Evolutionary conservation across 208 protist genomes (phyloP), one percentile per base, ranked within the genome.

Genomic region (Phytomonas sp.): DNA sequence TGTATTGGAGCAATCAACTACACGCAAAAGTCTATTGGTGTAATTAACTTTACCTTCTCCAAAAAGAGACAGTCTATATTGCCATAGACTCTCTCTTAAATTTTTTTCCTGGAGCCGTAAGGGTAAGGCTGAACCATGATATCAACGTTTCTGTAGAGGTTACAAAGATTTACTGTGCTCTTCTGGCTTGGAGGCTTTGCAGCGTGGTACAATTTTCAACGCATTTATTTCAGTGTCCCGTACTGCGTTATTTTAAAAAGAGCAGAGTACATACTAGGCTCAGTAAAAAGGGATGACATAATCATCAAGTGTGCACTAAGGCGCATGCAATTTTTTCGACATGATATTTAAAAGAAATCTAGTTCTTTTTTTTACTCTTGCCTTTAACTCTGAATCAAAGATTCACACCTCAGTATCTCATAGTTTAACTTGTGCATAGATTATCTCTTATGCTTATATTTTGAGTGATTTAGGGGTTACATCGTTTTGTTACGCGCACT

Each of bases 1-100:
- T 56, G 19, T 56, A 56, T 56, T 56, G 5, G 23, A 23, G 45
- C 45, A 23, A 26, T 19, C 45, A 56, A 23, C 23, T 56, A 6
- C 45, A 56, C 45, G 45, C 7, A 26, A 75, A 79, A 56, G 19
- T 19, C n/a, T n/a, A n/a, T n/a, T n/a, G n/a, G n/a, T n/a, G n/a
- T n/a, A n/a, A n/a, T n/a, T n/a, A n/a, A n/a, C n/a, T n/a, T n/a
- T n/a, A n/a, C n/a, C n/a, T n/a, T n/a, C n/a, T n/a, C n/a, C 19
- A 26, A 26, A 11, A 26, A 56, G 45, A 6, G 26, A 56, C 19
- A 19, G 45, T 23, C 19, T 0, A 23, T 56, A 19, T 11, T 56
- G 45, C 19, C 26, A 5, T 56, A 49, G 40, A 11, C 40, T 16
- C 11, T 49, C 0, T 16, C 2, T 23, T 49, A 11, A n/a, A n/a